These are phyloP conservation scores for Ochetophila trinervis DNA, from an alignment of 306 rosid genomes.

Conservation along the genomic window DNA sequence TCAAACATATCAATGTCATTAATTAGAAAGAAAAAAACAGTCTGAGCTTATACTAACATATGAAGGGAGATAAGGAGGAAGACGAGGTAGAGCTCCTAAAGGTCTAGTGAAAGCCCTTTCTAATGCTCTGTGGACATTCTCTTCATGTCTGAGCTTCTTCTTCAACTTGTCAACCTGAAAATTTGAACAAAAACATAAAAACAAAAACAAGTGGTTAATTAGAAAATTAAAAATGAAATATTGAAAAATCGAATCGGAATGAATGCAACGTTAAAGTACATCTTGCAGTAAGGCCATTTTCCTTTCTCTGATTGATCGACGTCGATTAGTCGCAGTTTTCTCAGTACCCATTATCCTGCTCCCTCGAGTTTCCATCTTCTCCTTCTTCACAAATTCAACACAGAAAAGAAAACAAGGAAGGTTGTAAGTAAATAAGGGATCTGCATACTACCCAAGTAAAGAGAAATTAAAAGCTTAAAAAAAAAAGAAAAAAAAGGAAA, in stretches of 20 bases:
- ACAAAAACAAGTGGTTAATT: background rate
- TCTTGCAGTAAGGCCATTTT: conserved; percentile 82
- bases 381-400: conserved; percentile 48
- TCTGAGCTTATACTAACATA: conserved; percentile 43
- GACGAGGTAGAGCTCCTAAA: conserved; percentile 91
- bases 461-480: conserved; percentile 2
- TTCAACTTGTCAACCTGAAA: conserved; percentile 84
- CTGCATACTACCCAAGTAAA: conserved; percentile 1
- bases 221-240: conserved; percentile 15
- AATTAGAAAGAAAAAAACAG: conserved; percentile 11
- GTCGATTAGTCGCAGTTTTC: conserved; percentile 49
- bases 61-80: conserved; percentile 97
- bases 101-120: conserved; percentile 94
- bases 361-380: conserved; percentile 57
- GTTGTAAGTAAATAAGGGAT: background rate
- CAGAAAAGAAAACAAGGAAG: conserved; percentile 11
- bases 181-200: conserved; percentile 2
- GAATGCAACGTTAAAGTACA: conserved; percentile 33
- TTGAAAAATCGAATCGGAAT: background rate
- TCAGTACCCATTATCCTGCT: conserved; percentile 44
- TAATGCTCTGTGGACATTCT: conserved; percentile 86
- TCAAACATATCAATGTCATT: background rate
- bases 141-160: conserved; percentile 95
- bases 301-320: conserved; percentile 68
- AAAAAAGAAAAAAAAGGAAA: conserved; percentile 26